These are phyloP conservation scores for Sphaerulina populicola DNA, from an alignment of 2,329 filamentous ascomycete species.

Conservation along the genomic window DNA sequence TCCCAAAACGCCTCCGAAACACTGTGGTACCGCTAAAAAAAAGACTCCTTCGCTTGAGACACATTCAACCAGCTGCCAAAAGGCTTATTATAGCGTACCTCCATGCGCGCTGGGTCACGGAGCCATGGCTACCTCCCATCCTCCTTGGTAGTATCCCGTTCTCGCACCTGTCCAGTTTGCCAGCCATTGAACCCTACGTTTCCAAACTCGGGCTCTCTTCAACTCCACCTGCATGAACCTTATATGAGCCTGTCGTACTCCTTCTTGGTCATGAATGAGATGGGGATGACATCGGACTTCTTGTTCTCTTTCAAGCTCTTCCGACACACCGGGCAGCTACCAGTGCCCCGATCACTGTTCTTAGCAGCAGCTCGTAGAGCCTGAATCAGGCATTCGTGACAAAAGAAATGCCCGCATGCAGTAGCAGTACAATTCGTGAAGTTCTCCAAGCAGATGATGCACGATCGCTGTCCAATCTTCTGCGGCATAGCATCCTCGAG, in stretches of 20 bases:
- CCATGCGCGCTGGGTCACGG: not conserved
- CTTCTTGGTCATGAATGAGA: constrained; percentile 23
- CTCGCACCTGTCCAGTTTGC: not conserved
- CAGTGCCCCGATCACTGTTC: constrained; percentile 38
- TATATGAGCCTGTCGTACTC: constrained; percentile 10
- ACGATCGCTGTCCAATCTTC: constrained; percentile 45
- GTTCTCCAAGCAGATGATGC: constrained; percentile 57
- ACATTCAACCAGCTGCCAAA: constrained; percentile 11
- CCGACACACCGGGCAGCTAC: constrained; percentile 39
- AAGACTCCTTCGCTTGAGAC: constrained; percentile 6
- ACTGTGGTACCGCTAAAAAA: not conserved
- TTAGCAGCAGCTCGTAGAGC: constrained; percentile 51
- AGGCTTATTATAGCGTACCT: constrained; percentile 1
- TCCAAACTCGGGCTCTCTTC: too few relatives aligned
- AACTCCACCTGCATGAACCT: not conserved
- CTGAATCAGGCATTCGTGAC: constrained; percentile 54
- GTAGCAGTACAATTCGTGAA: constrained; percentile 53
- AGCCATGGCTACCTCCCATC: too few relatives aligned
- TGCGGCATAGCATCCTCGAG: constrained; percentile 23
- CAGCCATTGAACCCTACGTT: not conserved
- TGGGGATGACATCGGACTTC: constrained; percentile 18
- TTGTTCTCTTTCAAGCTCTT: constrained; percentile 20
- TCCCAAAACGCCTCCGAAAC: constrained; percentile 4
- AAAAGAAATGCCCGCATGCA: constrained; percentile 56
- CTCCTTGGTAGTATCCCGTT: not conserved